Base-by-base conservation (phyloP, 2,329 filamentous ascomycete species). In the Pleurostoma richardsiae region DNA sequence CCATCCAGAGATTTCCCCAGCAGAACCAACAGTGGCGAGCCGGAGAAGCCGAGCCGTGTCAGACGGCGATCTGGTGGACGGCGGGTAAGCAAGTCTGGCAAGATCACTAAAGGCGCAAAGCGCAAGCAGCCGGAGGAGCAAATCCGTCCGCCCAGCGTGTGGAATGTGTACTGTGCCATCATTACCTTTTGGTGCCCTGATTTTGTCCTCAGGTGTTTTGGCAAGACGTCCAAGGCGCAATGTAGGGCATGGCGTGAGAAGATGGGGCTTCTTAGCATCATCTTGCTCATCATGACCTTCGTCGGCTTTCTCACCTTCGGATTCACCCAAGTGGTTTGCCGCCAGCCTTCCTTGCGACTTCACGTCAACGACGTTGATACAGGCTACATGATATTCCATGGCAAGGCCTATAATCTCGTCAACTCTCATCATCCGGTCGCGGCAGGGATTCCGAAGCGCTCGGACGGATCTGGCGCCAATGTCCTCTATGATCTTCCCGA, bases 271-370 rank as follows among this genome's bases (percentile, higher is more conserved):
- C 88, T 96, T 70, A 96, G 91, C 69, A 83, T 99, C 61, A 99
- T 99, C 62, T 62, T 96, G 30, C 62, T 86, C 50, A 91, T 97
- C 62, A 95, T 91, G 74, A 79, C 82, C 7, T 83, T 91, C 60
- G 92, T 99, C 42, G 94, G 94, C 61, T 99, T 92, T 70, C 73
- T 99, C 45, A 99, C 94, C 0, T 99, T 99, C 60, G 94, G 94
- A 40, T 99, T 99, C 68, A 97, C 89, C 4, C 80, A 87, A 50
- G 84, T 84, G 4, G 94, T 99, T 19, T 99, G 94, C 65, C 83
- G 86, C 11, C 67, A 71, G 3, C 85, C 89, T 6, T 81, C 83
- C 29, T 70, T 82, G 40, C 84, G 92, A 49, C 72, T 97, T 46
- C 85, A 84, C 52, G 79, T 89, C 62, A 97, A 97, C 66, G 74